A percentile compares a stretch with the other conserved stretches of the same genome.
These are phyloP conservation scores for Clathrospora elynae DNA, from an alignment of 2,329 filamentous ascomycete genomes.

Conservation along the genomic window DNA sequence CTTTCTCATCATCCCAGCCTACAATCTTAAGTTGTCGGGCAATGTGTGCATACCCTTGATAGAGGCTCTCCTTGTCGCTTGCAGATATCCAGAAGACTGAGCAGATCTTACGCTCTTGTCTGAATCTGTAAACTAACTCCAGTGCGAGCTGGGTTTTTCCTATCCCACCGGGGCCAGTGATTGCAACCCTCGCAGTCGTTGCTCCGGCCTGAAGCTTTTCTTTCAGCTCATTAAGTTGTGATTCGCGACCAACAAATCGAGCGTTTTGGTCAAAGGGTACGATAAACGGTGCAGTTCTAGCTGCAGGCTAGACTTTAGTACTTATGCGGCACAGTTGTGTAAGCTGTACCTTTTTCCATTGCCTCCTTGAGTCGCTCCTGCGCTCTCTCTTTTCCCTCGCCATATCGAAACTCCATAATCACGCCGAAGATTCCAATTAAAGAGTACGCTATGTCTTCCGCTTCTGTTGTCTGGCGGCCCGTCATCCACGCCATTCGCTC, in stretches of 20 bases:
- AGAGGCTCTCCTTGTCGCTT: constrained; percentile 47
- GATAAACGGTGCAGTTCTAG: background rate
- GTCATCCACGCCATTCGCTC: constrained; percentile 23
- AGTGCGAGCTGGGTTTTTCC: constrained; percentile 38
- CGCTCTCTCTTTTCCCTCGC: constrained; percentile 17
- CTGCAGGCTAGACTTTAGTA: background rate
- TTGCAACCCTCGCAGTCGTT: constrained; percentile 10
- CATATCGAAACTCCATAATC: constrained; percentile 13
- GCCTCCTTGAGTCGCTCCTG: constrained; percentile 11
- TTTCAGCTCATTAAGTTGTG: background rate
- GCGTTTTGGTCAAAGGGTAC: background rate
- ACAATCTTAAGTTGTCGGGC: constrained; percentile 36
- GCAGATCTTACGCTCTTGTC: constrained; percentile 41
- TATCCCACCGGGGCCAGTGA: constrained; percentile 24
- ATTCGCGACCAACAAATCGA: background rate
- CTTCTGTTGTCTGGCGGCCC: constrained; percentile 22
- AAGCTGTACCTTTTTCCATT: background rate
- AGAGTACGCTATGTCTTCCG: constrained; percentile 18
- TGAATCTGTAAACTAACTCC: constrained; percentile 49
- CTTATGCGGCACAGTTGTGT: background rate
- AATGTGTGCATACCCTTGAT: constrained; percentile 42
- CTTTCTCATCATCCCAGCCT: constrained; percentile 15
- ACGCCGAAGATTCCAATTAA: constrained; percentile 16
- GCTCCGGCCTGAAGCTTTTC: background rate
- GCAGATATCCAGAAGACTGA: constrained; percentile 55